Conservation (phyloP, 1,284 basidiomycete species). For the Trametes versicolor region DNA sequence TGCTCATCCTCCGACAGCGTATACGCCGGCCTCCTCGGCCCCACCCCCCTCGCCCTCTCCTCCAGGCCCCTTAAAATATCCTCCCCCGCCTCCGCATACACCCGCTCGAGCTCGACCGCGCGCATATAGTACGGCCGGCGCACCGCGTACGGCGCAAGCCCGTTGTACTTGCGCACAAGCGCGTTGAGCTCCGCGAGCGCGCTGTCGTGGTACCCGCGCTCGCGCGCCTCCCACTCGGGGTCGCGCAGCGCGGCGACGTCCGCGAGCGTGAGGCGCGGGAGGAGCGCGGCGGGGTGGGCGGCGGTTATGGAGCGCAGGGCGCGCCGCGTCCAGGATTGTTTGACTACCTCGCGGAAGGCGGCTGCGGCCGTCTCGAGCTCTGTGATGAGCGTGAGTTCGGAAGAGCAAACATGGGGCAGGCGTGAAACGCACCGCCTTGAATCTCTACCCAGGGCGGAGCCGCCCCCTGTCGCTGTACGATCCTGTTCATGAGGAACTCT, state of each 20-base stretch:
- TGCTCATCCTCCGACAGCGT: slow-evolving; percentile 20
- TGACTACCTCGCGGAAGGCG: slow-evolving; percentile 73
- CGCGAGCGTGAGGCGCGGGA: slow-evolving; percentile 55
- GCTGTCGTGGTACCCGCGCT: slow-evolving; percentile 75
- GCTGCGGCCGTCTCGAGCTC: slow-evolving; percentile 66
- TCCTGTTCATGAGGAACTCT: slow-evolving; percentile 90
- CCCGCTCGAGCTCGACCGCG: slow-evolving; percentile 64
- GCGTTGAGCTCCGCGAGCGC: slow-evolving; percentile 79
- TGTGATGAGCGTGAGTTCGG: slow-evolving; percentile 24
- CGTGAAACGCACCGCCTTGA: slow-evolving; percentile 64
- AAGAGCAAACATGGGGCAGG: not conserved
- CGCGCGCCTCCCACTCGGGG: slow-evolving; percentile 76
- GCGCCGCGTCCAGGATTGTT: slow-evolving; percentile 73
- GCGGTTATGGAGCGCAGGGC: slow-evolving; percentile 68
- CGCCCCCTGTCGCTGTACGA: slow-evolving; percentile 86
- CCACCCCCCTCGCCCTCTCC: slow-evolving; percentile 36
- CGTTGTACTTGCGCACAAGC: slow-evolving; percentile 82
- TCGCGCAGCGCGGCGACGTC: slow-evolving; percentile 67
- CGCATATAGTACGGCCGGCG: slow-evolving; percentile 68
- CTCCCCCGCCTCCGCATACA: slow-evolving; percentile 62
- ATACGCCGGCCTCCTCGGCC: slow-evolving; percentile 24
- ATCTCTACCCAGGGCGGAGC: slow-evolving; percentile 93
- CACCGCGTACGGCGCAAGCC: slow-evolving; percentile 79
- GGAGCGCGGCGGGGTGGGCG: slow-evolving; percentile 52
- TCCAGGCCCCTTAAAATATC: slow-evolving; percentile 60